Evolutionary conservation across 306 rosid species (phyloP), one percentile per base, ranked within the genome.

Genomic region (Quercus suber): DNA sequence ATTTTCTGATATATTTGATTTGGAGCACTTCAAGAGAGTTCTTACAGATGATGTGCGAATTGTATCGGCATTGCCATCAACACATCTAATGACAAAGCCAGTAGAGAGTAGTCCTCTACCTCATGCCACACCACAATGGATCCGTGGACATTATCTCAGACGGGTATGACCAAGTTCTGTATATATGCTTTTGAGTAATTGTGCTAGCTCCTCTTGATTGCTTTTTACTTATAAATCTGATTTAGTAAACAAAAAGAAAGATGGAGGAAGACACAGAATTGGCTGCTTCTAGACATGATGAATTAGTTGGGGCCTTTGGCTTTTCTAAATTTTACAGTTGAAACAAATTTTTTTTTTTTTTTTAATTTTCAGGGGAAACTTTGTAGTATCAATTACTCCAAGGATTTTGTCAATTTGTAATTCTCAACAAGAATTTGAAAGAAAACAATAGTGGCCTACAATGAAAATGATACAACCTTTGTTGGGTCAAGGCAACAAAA

Each of bases 11-110:
- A 27, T 27, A 27, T 27, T 27, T 27, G 28, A 27, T 27, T 27
- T 27, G 28, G 92, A 95, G 76, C 93, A 95, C 82, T 95, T 95
- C 87, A 95, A 91, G 89, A 90, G 73, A n/a, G n/a, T n/a, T n/a
- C n/a, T n/a, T n/a, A n/a, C n/a, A n/a, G n/a, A n/a, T n/a, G n/a
- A n/a, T n/a, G n/a, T n/a, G n/a, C n/a, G n/a, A n/a, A 21, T 95
- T 68, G 98, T 95, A 74, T 90, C 97, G 6, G 90, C 98, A 21
- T 83, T 95, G 84, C 99, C 99, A 57, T 95, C 99, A 4, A 91
- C 98, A 0, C 99, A 92, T 72, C 37, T 95, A 77, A 92, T 87
- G 98, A 82, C 92, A 9, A 89, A 79, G 85, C 96, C 96, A 6
- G 87, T 91, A 23, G 97, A 91, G 82, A 94, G 96, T 83, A 95